Base-by-base conservation (phyloP, 768 basidiomycete species). In the Naematelia aurantialba region DNA sequence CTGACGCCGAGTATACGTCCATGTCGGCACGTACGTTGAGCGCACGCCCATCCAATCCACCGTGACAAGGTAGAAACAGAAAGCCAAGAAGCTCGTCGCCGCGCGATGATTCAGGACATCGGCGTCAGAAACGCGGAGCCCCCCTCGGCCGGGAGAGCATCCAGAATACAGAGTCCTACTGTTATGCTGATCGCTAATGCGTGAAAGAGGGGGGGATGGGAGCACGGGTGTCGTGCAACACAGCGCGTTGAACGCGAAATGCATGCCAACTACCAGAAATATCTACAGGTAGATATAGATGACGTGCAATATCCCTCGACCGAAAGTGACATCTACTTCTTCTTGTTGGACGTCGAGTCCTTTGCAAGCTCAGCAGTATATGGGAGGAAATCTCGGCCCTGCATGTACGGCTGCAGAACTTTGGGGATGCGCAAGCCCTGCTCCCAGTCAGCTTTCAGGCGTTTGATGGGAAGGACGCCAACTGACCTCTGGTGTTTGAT, bases 351-450 rank as follows among this genome's bases (percentile, higher is more conserved):
- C 27, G 73, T 75, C 4, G 70, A 69, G 57, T 69, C 63, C 66
- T 78, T 76, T 2, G 74, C 72, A 54, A 78, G 61, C 54, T 78
- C 78, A 46, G 76, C 73, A 19, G 78, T 77, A 70, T 76, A 81
- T 12, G 80, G 80, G 8, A 81, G 58, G 75, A 80, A 80, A 0
- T 79, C 78, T 44, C 93, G 84, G 3, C 96, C 94, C 74, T 89
- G 88, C 92, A 99, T 92, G 79, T 97, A 98, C 52, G 91, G 91
- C 61, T 87, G 84, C 24, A 98, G 83, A 2, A 85, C 87, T 75
- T 92, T 87, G 14, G 96, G 96, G 70, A 99, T 86, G 52, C 85
- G 81, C 58, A 99, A 81, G 25, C 94, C 94, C 91, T 96, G 73
- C 5, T 1, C n/a, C 8, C 14, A 0, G n/a, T 56, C 54, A 63